A percentile compares a stretch with the other conserved stretches of the same genome.
These are phyloP conservation scores for Malassezia cuniculi DNA, from an alignment of 1,284 basidiomycete genomes.

Conservation along the genomic window DNA sequence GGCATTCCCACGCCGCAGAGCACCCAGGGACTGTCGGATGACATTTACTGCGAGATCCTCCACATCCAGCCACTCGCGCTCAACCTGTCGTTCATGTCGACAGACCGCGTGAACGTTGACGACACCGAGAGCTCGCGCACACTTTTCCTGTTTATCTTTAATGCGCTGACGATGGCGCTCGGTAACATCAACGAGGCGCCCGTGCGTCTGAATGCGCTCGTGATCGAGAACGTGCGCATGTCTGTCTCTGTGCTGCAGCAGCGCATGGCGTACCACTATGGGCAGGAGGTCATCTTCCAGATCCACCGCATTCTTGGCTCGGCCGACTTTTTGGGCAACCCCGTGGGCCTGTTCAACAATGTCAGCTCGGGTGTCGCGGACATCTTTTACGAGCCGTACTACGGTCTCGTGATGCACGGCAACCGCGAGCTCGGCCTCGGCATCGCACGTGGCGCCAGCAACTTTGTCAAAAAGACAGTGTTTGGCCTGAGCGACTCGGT, in stretches of 20 bases:
- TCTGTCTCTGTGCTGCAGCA: constrained; percentile 70
- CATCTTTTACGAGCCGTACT: constrained; percentile 97
- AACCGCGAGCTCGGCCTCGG: constrained; percentile 89
- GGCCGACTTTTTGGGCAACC: constrained; percentile 71
- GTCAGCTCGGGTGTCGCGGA: constrained; percentile 97
- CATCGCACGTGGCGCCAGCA: constrained; percentile 89
- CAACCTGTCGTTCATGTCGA: constrained; percentile 90
- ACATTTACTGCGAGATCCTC: constrained; percentile 92
- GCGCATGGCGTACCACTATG: constrained; percentile 81
- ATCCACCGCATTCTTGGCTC: constrained; percentile 91
- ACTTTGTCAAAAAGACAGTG: constrained; percentile 93
- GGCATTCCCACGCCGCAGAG: constrained; percentile 67
- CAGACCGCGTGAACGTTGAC: constrained; percentile 79
- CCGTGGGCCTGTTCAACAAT: constrained; percentile 93
- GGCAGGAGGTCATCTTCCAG: constrained; percentile 83
- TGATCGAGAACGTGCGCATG: constrained; percentile 85
- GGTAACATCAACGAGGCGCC: constrained; percentile 96
- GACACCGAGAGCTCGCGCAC: constrained; percentile 54
- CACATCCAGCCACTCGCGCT: constrained; percentile 89
- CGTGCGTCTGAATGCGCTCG: constrained; percentile 85
- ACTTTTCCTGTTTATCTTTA: constrained; percentile 82
- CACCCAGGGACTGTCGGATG: constrained; percentile 46
- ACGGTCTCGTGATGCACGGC: constrained; percentile 92
- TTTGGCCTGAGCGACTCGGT: constrained; percentile 91
- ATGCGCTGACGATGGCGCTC: constrained; percentile 89